Evolutionary conservation across 768 basidiomycete species (phyloP).

Genomic region (Phylloporus sp.): DNA sequence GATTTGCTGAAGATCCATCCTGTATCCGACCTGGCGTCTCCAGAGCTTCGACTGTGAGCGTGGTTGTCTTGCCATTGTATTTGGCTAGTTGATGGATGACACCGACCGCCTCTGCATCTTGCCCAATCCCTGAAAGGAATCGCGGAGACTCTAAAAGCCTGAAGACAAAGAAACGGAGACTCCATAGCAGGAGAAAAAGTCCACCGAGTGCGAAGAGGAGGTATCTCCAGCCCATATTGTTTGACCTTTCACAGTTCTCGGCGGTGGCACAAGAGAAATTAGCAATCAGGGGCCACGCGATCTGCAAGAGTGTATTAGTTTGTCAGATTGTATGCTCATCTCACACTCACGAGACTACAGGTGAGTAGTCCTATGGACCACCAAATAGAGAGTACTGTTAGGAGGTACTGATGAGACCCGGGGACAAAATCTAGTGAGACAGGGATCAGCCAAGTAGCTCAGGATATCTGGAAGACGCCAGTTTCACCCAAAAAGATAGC

Average conservation of each 20-base stretch:
- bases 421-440: conserved; percentile 43
- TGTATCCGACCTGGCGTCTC: conserved; percentile 26
- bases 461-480: not conserved
- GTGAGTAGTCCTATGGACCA: conserved; percentile 57
- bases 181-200: conserved; percentile 49
- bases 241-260: conserved; percentile 34
- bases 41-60: conserved; percentile 45
- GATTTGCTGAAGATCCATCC: conserved; percentile 8
- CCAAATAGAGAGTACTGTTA: conserved; percentile 56
- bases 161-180: conserved; percentile 50
- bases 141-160: conserved; percentile 53
- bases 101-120: conserved; percentile 48
- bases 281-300: conserved; percentile 59
- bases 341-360: conserved; percentile 38
- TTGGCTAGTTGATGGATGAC: conserved; percentile 47
- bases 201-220: conserved; percentile 52
- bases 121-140: conserved; percentile 51
- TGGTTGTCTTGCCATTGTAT: conserved; percentile 44
- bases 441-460: not conserved
- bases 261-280: conserved; percentile 47
- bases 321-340: not conserved
- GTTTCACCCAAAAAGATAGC: conserved; percentile 50
- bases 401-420: conserved; percentile 52
- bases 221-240: conserved; percentile 68
- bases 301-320: conserved; percentile 31